phyloP scores from a whole-genome alignment of 768 basidiomycete species.

The Boletales sp. region DNA sequence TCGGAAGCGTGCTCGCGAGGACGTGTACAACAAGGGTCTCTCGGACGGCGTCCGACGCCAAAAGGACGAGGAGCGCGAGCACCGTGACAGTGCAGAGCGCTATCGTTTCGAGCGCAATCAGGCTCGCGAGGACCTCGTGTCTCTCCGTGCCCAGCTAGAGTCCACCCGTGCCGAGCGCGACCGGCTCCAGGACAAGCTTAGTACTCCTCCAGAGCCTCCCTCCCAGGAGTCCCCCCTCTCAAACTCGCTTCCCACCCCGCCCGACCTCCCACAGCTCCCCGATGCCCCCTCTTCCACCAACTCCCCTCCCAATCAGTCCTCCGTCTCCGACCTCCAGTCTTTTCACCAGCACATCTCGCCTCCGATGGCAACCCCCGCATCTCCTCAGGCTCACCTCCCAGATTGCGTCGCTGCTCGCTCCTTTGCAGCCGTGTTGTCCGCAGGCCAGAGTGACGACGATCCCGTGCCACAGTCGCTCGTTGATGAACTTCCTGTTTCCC shows the following conservation, averaged over 20 bases:
- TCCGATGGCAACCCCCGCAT: constrained; percentile 29
- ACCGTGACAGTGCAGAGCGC: constrained; percentile 32
- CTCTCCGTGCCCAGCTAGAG: constrained; percentile 34
- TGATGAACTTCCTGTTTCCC: constrained; percentile 16
- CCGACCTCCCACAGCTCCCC: constrained; percentile 6
- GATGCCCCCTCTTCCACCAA: constrained; percentile 1
- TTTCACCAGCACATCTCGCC: constrained; percentile 21
- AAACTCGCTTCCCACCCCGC: constrained; percentile 3
- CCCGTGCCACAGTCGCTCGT: constrained; percentile 16
- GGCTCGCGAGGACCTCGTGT: constrained; percentile 28
- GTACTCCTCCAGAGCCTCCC: background rate
- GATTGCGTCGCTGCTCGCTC: constrained; percentile 34
- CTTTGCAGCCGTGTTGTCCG: constrained; percentile 30
- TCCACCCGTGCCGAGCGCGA: constrained; percentile 32
- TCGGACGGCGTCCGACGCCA: constrained; percentile 40
- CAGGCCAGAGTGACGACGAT: constrained; percentile 31
- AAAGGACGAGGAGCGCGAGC: constrained; percentile 35
- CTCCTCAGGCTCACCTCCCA: constrained; percentile 32
- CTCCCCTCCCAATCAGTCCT: constrained; percentile 11
- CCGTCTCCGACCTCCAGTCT: constrained; percentile 17
- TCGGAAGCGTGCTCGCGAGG: constrained; percentile 37
- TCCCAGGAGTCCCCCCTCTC: background rate
- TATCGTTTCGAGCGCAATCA: constrained; percentile 35
- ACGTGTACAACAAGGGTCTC: constrained; percentile 37
- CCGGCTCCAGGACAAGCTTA: constrained; percentile 27